Evolutionary conservation across 2,329 filamentous ascomycete species (phyloP), one percentile per base, ranked within the genome.

Genomic region (Fusarium dlaminii): DNA sequence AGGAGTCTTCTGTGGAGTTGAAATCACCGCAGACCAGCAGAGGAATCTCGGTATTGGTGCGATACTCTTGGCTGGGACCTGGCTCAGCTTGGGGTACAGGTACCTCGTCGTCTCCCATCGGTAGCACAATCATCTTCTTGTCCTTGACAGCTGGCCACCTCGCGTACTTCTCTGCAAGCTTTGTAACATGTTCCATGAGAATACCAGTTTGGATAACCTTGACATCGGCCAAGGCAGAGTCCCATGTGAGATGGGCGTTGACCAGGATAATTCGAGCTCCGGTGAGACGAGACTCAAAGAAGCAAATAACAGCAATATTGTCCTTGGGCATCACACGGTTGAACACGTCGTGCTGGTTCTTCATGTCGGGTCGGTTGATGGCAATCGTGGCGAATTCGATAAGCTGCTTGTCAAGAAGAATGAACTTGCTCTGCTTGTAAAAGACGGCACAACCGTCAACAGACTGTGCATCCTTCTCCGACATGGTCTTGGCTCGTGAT

Each of bases 261-360:
- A 94, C 94, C 40, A 98, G 91, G 72, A 99, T 97, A 79, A 98
- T 86, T 64, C 96, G 92, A 20, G 94, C 92, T n/a, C 96, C 96
- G 0, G 96, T 98, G 69, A 90, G 86, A 42, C 96, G 91, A 79
- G 97, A 98, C 83, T 99, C 96, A 72, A 99, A 90, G 86, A 98
- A 97, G 63, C 93, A 91, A 54, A 98, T 90, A 54, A 98, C 92
- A 22, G 93, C 96, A 82, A 99, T 98, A 81, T 98, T 96, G 86
- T 99, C 96, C 84, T 96, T 94, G 70, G 96, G 95, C 96, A 98
- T 98, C 69, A 99, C 93, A 34, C 96, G 93, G 82, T 99, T 99
- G 88, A 98, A 98, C 65, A 98, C 96, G 79, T 99, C 96, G 80
- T 97, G 94, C 79, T 97, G 94, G 64, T 95, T 94, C 85, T 98